phyloP scores from a whole-genome alignment of 768 basidiomycete genomes.

The Coprinopsis marcescibilis region DNA sequence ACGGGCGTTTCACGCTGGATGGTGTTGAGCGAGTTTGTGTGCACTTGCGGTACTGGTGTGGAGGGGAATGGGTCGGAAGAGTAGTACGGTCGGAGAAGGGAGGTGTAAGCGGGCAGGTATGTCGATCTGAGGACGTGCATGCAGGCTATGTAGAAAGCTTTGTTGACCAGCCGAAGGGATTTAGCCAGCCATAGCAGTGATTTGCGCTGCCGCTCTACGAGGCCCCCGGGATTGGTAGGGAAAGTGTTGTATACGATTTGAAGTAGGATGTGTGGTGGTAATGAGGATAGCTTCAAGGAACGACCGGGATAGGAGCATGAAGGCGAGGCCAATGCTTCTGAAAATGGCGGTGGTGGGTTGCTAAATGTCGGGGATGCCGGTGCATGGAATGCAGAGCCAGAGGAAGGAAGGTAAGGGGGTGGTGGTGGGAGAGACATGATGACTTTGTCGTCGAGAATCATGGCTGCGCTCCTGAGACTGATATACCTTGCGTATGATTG shows the following conservation, averaged over 20 bases:
- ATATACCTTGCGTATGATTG: not conserved
- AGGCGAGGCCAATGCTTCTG: conserved; percentile 20
- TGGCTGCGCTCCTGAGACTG: conserved; percentile 14
- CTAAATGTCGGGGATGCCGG: conserved; percentile 6
- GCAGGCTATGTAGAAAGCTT: conserved; percentile 66
- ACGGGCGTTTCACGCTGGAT: conserved; percentile 69
- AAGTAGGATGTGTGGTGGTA: conserved; percentile 63
- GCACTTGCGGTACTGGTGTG: conserved; percentile 17
- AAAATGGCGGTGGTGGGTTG: conserved; percentile 11
- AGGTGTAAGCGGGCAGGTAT: conserved; percentile 61
- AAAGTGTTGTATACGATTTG: conserved; percentile 65
- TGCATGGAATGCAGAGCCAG: not conserved
- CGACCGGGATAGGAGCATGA: conserved; percentile 7
- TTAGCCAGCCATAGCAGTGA: conserved; percentile 67
- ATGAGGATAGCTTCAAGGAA: conserved; percentile 20
- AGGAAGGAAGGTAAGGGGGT: not conserved
- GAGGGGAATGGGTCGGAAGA: conserved; percentile 74
- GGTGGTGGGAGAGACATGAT: conserved; percentile 24
- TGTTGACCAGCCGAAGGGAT: conserved; percentile 58
- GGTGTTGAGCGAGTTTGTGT: conserved; percentile 27
- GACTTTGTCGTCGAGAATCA: conserved; percentile 35
- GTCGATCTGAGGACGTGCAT: conserved; percentile 79
- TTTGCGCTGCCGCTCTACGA: conserved; percentile 51
- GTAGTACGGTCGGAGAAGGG: conserved; percentile 62
- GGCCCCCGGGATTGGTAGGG: conserved; percentile 33